Evolutionary conservation across 176 grass and related monocot species (phyloP), one percentile per base, ranked within the genome.

Genomic region (Pharus latifolius): DNA sequence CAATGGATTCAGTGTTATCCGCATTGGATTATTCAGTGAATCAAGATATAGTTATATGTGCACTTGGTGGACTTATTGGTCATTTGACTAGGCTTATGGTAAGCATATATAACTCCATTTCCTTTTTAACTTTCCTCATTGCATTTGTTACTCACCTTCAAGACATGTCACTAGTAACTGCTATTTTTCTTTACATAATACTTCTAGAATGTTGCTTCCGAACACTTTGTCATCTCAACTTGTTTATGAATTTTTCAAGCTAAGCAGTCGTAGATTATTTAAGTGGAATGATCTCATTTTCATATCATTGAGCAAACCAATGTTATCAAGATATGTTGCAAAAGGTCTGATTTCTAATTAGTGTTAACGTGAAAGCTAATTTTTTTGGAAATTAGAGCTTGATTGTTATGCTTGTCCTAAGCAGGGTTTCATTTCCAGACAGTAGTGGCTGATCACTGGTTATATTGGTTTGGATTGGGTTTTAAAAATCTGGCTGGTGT

Each of bases 1-100:
- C 78, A 63, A 55, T 78, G 68, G 65, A 65, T 42, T 83, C 81
- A 30, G 92, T 86, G 94, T 75, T 72, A 85, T 85, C 73, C 69
- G 74, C 81, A 35, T 85, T 90, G 56, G 81, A 88, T 53, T 72
- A 48, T 85, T 74, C 70, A 29, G 55, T n/a, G 24, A 82, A 93
- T 76, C 62, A 40, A 82, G 77, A 89, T 75, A 60, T 86, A 20
- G 56, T 71, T 90, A 45, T 98, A 29, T 93, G 78, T 64, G 86
- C 89, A 32, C 89, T 98, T 66, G 84, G 94, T 35, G 81, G 81
- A 78, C 89, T 98, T 80, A 80, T 92, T 78, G 47, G 65, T 53
- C 94, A 98, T 68, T 74, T 92, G 63, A 83, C 74, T 70, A 92
- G 94, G 62, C 75, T 98, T 67, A 93, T 98, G 94, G 94, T 98